Conservation (phyloP, 352 stramenopile species). For the Phytophthora hibernalis region DNA sequence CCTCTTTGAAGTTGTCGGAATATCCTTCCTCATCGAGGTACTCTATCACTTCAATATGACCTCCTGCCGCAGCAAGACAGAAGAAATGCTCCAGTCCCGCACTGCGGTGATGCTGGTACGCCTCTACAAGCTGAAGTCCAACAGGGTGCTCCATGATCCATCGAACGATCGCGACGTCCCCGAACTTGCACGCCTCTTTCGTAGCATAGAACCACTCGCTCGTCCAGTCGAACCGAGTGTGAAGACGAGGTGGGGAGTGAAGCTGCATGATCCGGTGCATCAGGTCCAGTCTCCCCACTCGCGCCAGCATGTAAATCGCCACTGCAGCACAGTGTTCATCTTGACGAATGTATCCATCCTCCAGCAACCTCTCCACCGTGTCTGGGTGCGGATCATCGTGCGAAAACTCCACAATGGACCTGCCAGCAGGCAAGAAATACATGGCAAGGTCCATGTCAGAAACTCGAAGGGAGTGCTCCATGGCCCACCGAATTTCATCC, state of each 20-base stretch:
- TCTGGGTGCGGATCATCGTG: slow-evolving; percentile 18
- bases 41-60: slow-evolving; percentile 11
- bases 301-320: slow-evolving; percentile 16
- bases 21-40: slow-evolving; percentile 12
- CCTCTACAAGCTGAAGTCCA: slow-evolving; percentile 1
- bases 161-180: slow-evolving; percentile 3
- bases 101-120: slow-evolving; percentile 17
- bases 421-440: slow-evolving; percentile 12
- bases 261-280: slow-evolving; percentile 18
- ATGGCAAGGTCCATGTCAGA: slow-evolving; percentile 4
- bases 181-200: slow-evolving; percentile 16
- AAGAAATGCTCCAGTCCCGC: slow-evolving; percentile 18
- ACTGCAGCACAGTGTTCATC: slow-evolving; percentile 8
- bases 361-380: slow-evolving; percentile 7
- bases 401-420: slow-evolving; percentile 19
- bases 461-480: slow-evolving; percentile 6
- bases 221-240: slow-evolving; percentile 6
- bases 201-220: slow-evolving; percentile 16
- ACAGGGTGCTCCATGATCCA: slow-evolving; percentile 22
- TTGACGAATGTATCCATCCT: slow-evolving; percentile 2
- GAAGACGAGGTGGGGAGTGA: slow-evolving; percentile 9
- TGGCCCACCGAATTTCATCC: not conserved
- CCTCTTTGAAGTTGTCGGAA: slow-evolving; percentile 15
- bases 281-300: slow-evolving; percentile 11
- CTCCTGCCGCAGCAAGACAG: slow-evolving; percentile 8